Evolutionary conservation across 2,329 filamentous ascomycete genomes (phyloP).

Genomic region (Fusarium sp.): DNA sequence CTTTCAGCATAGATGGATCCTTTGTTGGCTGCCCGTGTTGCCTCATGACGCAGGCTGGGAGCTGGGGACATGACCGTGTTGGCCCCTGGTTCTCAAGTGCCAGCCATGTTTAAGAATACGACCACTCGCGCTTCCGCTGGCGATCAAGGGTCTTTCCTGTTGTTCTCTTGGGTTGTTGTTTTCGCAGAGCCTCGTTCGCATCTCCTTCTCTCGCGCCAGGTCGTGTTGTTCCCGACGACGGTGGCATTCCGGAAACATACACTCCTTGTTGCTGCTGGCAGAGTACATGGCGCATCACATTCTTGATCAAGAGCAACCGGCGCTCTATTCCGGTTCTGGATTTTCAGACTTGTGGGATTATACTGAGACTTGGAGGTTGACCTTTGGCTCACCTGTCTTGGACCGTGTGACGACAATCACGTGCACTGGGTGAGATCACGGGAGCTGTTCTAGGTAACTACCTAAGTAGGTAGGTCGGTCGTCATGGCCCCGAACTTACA

Average conservation of each 20-base stretch:
- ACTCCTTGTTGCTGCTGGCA: constrained; percentile 4
- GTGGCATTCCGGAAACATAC: not conserved
- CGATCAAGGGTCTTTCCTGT: constrained; percentile 9
- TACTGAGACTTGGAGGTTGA: constrained; percentile 2
- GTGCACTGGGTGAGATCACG: constrained; percentile 41
- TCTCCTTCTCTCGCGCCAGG: not conserved
- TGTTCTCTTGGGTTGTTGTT: not conserved
- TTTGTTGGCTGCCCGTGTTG: constrained; percentile 24
- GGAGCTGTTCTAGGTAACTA: constrained; percentile 10
- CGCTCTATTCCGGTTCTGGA: constrained; percentile 12
- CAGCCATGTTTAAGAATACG: constrained; percentile 34
- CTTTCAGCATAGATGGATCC: constrained; percentile 32
- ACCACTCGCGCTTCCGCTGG: constrained; percentile 16
- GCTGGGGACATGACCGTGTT: constrained; percentile 21
- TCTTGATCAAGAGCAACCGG: constrained; percentile 11
- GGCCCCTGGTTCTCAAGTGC: constrained; percentile 10
- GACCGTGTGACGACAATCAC: constrained; percentile 43
- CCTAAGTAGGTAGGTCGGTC: constrained; percentile 6
- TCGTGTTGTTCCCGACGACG: not conserved
- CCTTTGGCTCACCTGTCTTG: constrained; percentile 16
- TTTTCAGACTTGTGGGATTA: constrained; percentile 16
- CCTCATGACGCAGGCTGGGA: constrained; percentile 29
- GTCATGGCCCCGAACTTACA: constrained; percentile 40
- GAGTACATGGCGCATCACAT: constrained; percentile 33
- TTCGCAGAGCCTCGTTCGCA: not conserved